phyloP scores from a whole-genome alignment of 2,329 filamentous ascomycete genomes.

The Trichoderma aggressivum region DNA sequence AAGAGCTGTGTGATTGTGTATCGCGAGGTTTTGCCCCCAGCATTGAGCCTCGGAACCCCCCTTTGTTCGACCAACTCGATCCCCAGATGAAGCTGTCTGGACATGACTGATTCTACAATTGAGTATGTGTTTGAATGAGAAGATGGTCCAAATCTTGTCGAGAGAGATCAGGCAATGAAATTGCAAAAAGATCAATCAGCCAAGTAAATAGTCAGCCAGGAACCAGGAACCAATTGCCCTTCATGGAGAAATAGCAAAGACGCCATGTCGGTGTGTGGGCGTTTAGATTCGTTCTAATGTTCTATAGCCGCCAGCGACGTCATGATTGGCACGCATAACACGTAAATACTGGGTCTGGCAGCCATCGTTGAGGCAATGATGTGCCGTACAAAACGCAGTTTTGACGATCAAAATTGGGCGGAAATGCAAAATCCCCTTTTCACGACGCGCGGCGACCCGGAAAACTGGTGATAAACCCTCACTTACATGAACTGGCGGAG shows the following conservation, averaged over 20 bases:
- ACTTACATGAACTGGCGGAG: not conserved
- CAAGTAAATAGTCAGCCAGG: not conserved
- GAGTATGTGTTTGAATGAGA: too few relatives aligned
- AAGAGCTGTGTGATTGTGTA: constrained; percentile 8
- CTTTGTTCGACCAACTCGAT: not conserved
- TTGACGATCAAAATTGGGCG: not conserved
- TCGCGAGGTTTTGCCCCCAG: not conserved
- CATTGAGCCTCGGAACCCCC: not conserved
- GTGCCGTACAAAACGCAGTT: not conserved
- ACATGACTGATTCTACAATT: not conserved
- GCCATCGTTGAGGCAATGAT: constrained; percentile 2
- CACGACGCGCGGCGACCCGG: not conserved
- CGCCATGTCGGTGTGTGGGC: not conserved
- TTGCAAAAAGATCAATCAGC: not conserved
- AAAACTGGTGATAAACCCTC: not conserved
- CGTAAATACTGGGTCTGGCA: constrained; percentile 10
- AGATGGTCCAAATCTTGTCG: not conserved
- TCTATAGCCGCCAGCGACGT: not conserved
- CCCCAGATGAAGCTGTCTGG: not conserved
- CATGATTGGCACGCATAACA: constrained; percentile 3
- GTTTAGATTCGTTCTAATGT: not conserved
- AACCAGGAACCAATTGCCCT: not conserved
- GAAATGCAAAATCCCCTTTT: constrained; percentile 7
- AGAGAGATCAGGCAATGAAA: not conserved
- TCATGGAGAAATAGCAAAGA: not conserved